Base-by-base conservation (phyloP, 257 asterid genomes). In the Knoxia roxburghii region DNA sequence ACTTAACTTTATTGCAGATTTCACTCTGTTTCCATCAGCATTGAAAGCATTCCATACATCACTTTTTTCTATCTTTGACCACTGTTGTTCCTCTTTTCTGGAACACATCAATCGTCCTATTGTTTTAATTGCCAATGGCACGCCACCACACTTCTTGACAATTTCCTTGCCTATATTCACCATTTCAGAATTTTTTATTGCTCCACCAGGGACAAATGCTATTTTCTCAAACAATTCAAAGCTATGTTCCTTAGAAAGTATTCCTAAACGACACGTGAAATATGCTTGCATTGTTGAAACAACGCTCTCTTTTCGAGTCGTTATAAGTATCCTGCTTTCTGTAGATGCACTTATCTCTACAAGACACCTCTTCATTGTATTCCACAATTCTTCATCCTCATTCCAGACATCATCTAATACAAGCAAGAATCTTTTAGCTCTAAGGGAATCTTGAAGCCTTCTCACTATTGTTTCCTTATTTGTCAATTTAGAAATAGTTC, bases 271-370 rank as follows among this genome's bases (percentile, higher is more conserved):
- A 14, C 10, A 18, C 48, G 32, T 23, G n/a, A 33, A 35, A 27
- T 12, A 20, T 82, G 79, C 9, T 37, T 37, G 4, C 71, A 85
- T 81, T 57, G 75, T 77, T 14, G 61, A 60, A 6, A 88, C 89
- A 43, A 83, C 79, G 6, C 72, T 68, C 30, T 76, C 86, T 3
- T 73, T 75, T 17, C 88, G 91, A 49, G 95, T 85, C 11, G 95
- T 87, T 17, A 83, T 80, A 18, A 87, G 79, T 39, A 87, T 83
- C 76, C 71, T 67, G 73, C 91, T 87, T 57, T 87, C 86, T 1
- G 75, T 65, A 33, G 46, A 60, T 62, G 88, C 91, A 62, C 67
- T 9, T 4, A 37, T 37, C 4, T 37, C 52, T 65, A 67, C 76
- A 67, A 87, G 79, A 9, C 75, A 87, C 11, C 67, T 77, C 51